Base-by-base conservation (phyloP, 768 basidiomycete species). In the Lyophyllum atratum region DNA sequence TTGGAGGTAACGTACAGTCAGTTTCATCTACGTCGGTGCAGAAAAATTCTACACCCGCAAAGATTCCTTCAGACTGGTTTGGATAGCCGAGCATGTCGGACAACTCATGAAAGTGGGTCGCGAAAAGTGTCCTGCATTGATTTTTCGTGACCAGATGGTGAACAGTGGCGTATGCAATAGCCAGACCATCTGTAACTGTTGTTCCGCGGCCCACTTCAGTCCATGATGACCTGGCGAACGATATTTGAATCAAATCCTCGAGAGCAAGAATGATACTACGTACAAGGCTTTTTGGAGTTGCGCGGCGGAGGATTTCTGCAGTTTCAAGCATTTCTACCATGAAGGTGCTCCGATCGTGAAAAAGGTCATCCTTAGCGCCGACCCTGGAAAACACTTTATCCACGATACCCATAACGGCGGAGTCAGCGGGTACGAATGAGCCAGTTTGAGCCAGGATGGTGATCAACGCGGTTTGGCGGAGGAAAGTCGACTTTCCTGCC, bases 301-400 rank as follows among this genome's bases (percentile, higher is more conserved):
- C 95, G 21, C 86, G 84, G 22, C 82, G 79, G 19, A 99, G 80
- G 56, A 99, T 98, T 45, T 94, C 89, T 1, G 93, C 89, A 1
- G 95, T 93, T 74, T 98, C 96, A 29, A 92, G 77, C 92, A 95
- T 95, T 73, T 95, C 93, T n/a, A 95, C 90, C 93, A 98, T 97
- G 70, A 98, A 99, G 0, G 96, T 98, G 65, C 93, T 95, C 56
- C 93, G 76, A 68, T 97, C 95, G 52, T 91, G 83, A 71, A 93
- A 97, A 26, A 99, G 73, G 66, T 99, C 95, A 64, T 99, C 96
- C 68, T 92, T 89, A 2, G 97, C 96, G 0, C 96, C 97, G 12
- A 99, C 84, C 47, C 96, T 83, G n/a, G 93, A 93, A 71, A 97
- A 98, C 7, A 99, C 74, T 61, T 84, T 88, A 72, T 99, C 96